phyloP scores from a whole-genome alignment of 768 basidiomycete genomes.

The Phanerodontia chrysosporium region DNA sequence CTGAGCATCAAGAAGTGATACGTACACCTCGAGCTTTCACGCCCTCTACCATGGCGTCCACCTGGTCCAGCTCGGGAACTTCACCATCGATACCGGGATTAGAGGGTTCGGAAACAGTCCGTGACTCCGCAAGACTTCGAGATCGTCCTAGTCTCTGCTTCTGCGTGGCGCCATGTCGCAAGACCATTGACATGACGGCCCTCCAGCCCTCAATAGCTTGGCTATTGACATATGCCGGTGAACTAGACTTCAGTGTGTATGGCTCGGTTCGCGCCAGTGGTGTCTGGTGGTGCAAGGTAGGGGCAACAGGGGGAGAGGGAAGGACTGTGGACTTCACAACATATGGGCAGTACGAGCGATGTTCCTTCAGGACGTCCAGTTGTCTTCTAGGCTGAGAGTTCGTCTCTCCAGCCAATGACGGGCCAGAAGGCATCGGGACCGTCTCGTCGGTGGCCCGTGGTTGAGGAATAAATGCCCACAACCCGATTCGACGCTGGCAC shows the following conservation, averaged over 20 bases:
- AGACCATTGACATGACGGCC: constrained; percentile 65
- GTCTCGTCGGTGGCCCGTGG: constrained; percentile 9
- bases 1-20: constrained; percentile 14
- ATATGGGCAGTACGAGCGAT: constrained; percentile 85
- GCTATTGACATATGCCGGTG: constrained; percentile 30
- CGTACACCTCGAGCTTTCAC: constrained; percentile 75
- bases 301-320: constrained; percentile 44
- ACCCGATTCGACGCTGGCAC: constrained; percentile 74
- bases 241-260: constrained; percentile 18
- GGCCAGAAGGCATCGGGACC: constrained; percentile 5
- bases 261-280: constrained; percentile 16
- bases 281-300: constrained; percentile 8
- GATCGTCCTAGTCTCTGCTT: constrained; percentile 37
- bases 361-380: constrained; percentile 76
- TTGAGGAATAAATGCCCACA: constrained; percentile 62
- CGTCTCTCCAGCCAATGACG: constrained; percentile 12
- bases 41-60: constrained; percentile 72
- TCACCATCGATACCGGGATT: constrained; percentile 17
- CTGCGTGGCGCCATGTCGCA: constrained; percentile 62
- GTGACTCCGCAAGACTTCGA: constrained; percentile 25
- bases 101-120: constrained; percentile 3
- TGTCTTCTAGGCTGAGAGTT: constrained; percentile 35
- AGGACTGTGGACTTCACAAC: constrained; percentile 64
- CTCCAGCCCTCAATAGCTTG: constrained; percentile 70
- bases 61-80: constrained; percentile 36